Evolutionary conservation across 768 basidiomycete species (phyloP).

Genomic region (Mycena venus): DNA sequence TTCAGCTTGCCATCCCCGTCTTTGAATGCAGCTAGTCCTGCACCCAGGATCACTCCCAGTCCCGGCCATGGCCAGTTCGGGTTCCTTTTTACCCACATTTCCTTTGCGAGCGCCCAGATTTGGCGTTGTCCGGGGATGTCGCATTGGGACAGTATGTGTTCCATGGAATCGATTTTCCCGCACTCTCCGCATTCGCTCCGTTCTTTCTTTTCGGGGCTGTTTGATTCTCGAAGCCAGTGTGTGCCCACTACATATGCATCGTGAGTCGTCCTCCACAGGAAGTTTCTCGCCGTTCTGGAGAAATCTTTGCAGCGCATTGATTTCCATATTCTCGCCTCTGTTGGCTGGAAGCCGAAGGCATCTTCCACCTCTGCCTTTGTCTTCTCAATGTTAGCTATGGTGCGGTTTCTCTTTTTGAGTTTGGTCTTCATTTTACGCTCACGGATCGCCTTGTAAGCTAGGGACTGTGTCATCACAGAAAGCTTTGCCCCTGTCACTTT

Average conservation of each 20-base stretch:
- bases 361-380: conserved; percentile 14
- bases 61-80: conserved; percentile 8
- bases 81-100: neutral
- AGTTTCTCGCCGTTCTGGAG: neutral
- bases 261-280: conserved; percentile 36
- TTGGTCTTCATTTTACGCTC: neutral
- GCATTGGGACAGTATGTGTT: conserved; percentile 39
- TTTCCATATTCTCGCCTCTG: conserved; percentile 25
- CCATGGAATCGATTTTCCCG: conserved; percentile 25
- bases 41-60: neutral
- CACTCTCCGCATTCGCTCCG: conserved; percentile 26
- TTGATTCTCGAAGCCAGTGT: conserved; percentile 25
- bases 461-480: conserved; percentile 32
- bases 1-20: neutral
- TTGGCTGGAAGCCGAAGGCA: neutral
- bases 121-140: conserved; percentile 26
- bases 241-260: conserved; percentile 35
- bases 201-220: neutral
- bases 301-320: conserved; percentile 27
- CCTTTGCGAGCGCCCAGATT: conserved; percentile 1
- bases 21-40: neutral
- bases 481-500: conserved; percentile 39
- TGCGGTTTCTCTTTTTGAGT: neutral
- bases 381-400: neutral
- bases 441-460: too few species aligned